Base-by-base conservation (phyloP, 192 early-diverging fungal genomes). In the Haplosporangium gracile region DNA sequence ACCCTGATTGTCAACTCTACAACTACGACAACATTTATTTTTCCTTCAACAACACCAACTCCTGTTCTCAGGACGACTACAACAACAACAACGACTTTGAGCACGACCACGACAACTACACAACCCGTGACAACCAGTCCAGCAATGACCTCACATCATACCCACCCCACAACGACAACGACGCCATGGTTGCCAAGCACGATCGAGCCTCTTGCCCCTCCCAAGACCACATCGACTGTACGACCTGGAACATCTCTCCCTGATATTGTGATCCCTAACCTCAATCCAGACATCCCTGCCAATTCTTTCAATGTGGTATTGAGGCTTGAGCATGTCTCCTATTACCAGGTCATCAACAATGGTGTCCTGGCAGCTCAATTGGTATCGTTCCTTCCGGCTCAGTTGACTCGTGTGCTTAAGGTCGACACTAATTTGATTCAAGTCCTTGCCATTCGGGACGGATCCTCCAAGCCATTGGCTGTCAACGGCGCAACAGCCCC, bases 311-410 rank as follows among this genome's bases (percentile, higher is more conserved):
- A 74, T 7, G 84, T 86, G 34, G 43, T 60, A 10, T 24, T 86
- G 72, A 49, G 84, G 15, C 74, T 81, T 32, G 75, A 86, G 43
- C 75, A 65, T 10, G 79, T 86, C 5, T 86, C 84, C 1, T 86
- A 86, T 36, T 79, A 73, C 13, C 84, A 86, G n/a, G 84, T 86
- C 71, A 86, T 86, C 76, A 78, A 69, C 69, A 86, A 81, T 40
- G 84, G 79, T 34, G 34, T 86, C 26, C 53, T 86, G 63, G 84
- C 84, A 5, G 84, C 84, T 42, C 84, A 86, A 20, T 32, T 86
- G 8, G 84, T 86, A 18, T 78, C 75, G 29, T 86, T 86, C 20
- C 57, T 86, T 24, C 84, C 84, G 2, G 74, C 47, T 15, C 84
- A 86, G 38, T 53, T 86, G 47, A 47, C 39, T 26, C 24, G 39